Conservation (phyloP, 2,329 filamentous ascomycete species). For the Hymenoscyphus repandus region DNA sequence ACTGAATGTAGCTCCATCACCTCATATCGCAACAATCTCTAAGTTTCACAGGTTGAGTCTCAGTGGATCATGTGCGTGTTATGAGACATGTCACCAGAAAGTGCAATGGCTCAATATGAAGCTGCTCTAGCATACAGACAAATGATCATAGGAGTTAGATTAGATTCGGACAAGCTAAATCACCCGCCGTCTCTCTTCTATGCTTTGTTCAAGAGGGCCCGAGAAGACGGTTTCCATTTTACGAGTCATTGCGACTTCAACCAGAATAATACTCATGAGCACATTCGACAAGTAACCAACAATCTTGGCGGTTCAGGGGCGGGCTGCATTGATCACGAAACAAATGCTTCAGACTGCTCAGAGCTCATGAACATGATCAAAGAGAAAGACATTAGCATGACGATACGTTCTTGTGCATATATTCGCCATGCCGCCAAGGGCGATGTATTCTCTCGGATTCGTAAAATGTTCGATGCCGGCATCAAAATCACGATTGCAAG, state of each 20-base stretch:
- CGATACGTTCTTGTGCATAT: slow-evolving; percentile 69
- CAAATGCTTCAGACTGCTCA: slow-evolving; percentile 50
- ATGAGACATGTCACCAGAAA: slow-evolving; percentile 58
- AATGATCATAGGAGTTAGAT: slow-evolving; percentile 51
- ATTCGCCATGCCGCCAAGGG: slow-evolving; percentile 42
- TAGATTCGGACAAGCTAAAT: slow-evolving; percentile 55
- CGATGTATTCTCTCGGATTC: slow-evolving; percentile 38
- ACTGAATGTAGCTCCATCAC: slow-evolving; percentile 47
- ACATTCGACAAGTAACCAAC: slow-evolving; percentile 42
- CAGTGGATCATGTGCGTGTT: slow-evolving; percentile 67
- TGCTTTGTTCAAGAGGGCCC: slow-evolving; percentile 51
- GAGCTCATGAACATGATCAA: slow-evolving; percentile 42
- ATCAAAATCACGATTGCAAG: slow-evolving; percentile 40
- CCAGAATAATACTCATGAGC: slow-evolving; percentile 64
- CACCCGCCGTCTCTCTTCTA: slow-evolving; percentile 53
- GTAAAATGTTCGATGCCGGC: slow-evolving; percentile 36
- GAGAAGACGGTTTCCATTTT: slow-evolving; percentile 46
- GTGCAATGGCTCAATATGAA: slow-evolving; percentile 43
- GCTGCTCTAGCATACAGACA: slow-evolving; percentile 30
- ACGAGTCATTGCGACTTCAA: slow-evolving; percentile 62
- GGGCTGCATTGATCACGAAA: slow-evolving; percentile 67
- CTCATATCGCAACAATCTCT: background rate
- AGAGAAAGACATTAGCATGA: slow-evolving; percentile 50
- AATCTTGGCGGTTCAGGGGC: slow-evolving; percentile 56
- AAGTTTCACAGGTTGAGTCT: slow-evolving; percentile 32